A percentile compares a stretch with the other conserved stretches of the same genome.
phyloP scores from a whole-genome alignment of 306 rosid genomes.

The Gillenia trifoliata region DNA sequence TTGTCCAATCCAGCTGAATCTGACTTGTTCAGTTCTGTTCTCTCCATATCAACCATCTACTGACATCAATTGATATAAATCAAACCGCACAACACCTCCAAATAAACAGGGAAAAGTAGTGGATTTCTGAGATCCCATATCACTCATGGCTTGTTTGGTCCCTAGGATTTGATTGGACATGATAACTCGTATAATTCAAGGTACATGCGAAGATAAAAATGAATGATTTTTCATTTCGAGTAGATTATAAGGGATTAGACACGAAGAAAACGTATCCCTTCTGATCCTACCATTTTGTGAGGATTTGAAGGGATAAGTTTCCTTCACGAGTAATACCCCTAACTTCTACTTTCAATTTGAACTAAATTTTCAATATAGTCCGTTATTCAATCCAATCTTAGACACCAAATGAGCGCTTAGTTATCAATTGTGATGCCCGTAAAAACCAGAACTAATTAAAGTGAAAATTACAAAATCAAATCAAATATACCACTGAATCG shows the following conservation, averaged over 20 bases:
- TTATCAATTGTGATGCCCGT: not conserved
- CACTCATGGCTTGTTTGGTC: not conserved
- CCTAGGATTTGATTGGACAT: too few species aligned
- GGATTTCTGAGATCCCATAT: not conserved
- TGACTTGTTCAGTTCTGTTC: constrained; percentile 15
- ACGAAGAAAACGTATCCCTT: too few species aligned
- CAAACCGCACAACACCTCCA: not conserved
- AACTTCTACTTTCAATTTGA: too few species aligned
- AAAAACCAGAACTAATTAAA: not conserved
- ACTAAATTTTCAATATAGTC: too few species aligned
- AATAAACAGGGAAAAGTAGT: not conserved
- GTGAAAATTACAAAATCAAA: not conserved
- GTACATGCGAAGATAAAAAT: too few species aligned
- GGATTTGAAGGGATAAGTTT: too few species aligned
- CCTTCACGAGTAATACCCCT: too few species aligned
- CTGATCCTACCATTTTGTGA: too few species aligned
- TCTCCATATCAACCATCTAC: constrained; percentile 23
- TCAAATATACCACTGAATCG: not conserved
- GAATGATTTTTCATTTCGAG: too few species aligned
- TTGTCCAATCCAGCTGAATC: constrained; percentile 8
- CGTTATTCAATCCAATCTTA: too few species aligned
- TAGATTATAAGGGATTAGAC: too few species aligned
- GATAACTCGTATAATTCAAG: too few species aligned
- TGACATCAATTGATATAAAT: not conserved
- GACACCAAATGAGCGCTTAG: not conserved